These are phyloP conservation scores for Daedaleopsis nitida DNA, from an alignment of 768 basidiomycete genomes.

Conservation along the genomic window DNA sequence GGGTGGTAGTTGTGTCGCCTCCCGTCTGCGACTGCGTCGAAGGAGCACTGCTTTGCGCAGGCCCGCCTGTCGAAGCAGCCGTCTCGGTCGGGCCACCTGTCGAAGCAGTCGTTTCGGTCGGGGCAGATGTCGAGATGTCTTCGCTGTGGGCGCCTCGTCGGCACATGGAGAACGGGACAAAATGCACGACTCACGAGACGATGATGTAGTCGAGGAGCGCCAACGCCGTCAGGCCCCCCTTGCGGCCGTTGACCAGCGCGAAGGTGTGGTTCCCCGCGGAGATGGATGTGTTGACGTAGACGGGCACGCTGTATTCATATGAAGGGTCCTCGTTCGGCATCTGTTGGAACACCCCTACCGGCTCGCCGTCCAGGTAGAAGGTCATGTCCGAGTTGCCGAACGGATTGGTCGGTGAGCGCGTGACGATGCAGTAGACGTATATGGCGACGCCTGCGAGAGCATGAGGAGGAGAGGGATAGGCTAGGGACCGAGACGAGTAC, in stretches of 20 bases:
- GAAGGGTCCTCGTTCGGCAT: slow-evolving; percentile 19
- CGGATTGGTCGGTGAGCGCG: slow-evolving; percentile 26
- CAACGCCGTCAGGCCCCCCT: slow-evolving; percentile 30
- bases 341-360: slow-evolving; percentile 31
- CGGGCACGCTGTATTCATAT: slow-evolving; percentile 36
- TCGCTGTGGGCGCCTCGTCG: neutral
- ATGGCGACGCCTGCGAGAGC: slow-evolving; percentile 39
- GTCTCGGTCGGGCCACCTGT: no score
- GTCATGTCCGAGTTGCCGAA: slow-evolving; percentile 36
- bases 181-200: slow-evolving; percentile 33
- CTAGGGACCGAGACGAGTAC: neutral
- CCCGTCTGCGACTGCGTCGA: neutral
- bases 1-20: neutral
- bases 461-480: neutral
- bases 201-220: slow-evolving; percentile 41
- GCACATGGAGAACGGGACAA: neutral
- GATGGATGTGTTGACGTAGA: slow-evolving; percentile 35
- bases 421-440: slow-evolving; percentile 42
- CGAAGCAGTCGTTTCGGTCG: no score
- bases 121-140: neutral
- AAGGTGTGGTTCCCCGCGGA: slow-evolving; percentile 29
- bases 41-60: neutral
- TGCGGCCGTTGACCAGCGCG: slow-evolving; percentile 35
- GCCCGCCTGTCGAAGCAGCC: no score
- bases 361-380: slow-evolving; percentile 39